Conservation (phyloP, 768 basidiomycete species). For the Calocybe gangraenosa region DNA sequence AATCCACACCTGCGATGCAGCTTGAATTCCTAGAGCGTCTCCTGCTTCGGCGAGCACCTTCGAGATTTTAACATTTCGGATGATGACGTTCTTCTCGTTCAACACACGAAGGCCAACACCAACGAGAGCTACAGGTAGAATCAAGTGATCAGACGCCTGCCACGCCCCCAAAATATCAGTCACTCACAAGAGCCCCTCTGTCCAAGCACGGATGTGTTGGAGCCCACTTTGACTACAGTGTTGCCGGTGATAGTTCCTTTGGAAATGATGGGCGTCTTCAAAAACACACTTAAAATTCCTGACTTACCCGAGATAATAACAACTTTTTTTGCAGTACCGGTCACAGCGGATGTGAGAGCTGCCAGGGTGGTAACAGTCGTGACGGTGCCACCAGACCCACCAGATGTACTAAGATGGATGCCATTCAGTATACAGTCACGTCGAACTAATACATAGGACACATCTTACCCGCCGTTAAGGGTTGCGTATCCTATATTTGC, state of each 20-base stretch:
- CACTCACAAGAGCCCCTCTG: conserved; percentile 32
- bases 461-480: conserved; percentile 30
- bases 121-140: conserved; percentile 29
- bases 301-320: conserved; percentile 38
- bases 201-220: conserved; percentile 41
- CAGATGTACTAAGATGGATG: conserved; percentile 36
- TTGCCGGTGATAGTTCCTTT: conserved; percentile 41
- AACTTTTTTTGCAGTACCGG: conserved; percentile 36
- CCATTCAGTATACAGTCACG: neutral
- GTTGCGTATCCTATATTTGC: conserved; percentile 37
- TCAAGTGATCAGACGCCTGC: neutral
- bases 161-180: neutral
- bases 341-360: conserved; percentile 36
- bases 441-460: neutral
- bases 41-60: conserved; percentile 42
- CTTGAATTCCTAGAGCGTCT: conserved; percentile 42
- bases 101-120: conserved; percentile 44
- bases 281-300: neutral
- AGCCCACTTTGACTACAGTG: conserved; percentile 36
- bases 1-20: conserved; percentile 38
- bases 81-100: conserved; percentile 39
- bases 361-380: conserved; percentile 40
- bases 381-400: conserved; percentile 37
- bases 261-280: neutral
- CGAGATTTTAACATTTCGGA: conserved; percentile 45